Conservation (phyloP, 179 eudicot genomes). For the Beta lomatogona region DNA sequence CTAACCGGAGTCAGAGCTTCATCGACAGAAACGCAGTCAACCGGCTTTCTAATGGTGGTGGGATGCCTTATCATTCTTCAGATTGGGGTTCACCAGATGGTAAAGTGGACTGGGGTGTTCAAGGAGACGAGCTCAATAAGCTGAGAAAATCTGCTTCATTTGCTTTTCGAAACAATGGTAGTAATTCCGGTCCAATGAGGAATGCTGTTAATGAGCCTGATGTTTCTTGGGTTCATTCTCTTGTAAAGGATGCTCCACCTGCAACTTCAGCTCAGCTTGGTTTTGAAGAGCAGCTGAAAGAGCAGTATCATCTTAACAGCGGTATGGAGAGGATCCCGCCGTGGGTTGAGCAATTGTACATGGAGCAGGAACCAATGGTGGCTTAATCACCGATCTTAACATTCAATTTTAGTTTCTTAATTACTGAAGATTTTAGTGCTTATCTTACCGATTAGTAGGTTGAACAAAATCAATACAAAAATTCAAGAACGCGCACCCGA, state of each 20-base stretch:
- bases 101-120: conserved; percentile 63
- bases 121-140: conserved; percentile 58
- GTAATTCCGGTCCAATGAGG: conserved; percentile 15
- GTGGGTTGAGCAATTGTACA: conserved; percentile 75
- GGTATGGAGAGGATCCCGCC: conserved; percentile 53
- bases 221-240: conserved; percentile 64
- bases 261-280: conserved; percentile 36
- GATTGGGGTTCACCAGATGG: conserved; percentile 76
- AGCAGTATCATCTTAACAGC: conserved; percentile 38
- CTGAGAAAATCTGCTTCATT: conserved; percentile 67
- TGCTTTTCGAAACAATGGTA: conserved; percentile 52
- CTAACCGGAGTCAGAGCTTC: conserved; percentile 86
- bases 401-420: conserved; percentile 13
- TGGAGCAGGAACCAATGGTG: conserved; percentile 83
- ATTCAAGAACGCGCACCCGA: conserved; percentile 16
- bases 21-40: conserved; percentile 48
- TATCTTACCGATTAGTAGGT: conserved; percentile 10
- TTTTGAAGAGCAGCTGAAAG: conserved; percentile 44
- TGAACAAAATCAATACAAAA: conserved; percentile 16
- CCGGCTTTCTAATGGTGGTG: conserved; percentile 32
- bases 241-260: conserved; percentile 48
- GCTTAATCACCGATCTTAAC: conserved; percentile 38
- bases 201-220: conserved; percentile 41
- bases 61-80: conserved; percentile 39
- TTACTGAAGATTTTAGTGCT: conserved; percentile 3